phyloP scores from a whole-genome alignment of 345 rosid genomes.

The Linum trigynum region DNA sequence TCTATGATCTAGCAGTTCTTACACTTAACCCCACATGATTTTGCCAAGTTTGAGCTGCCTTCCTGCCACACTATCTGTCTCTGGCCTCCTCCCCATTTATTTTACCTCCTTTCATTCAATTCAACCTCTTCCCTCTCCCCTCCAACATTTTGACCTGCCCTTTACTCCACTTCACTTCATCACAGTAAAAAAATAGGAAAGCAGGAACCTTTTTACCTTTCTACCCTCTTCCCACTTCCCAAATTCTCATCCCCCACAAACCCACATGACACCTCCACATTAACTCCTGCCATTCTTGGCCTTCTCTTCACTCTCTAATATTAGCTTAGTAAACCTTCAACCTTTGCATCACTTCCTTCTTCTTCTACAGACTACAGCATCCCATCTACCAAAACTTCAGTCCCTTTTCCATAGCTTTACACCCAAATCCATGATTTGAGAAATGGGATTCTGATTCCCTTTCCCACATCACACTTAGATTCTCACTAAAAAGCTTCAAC shows the following conservation, averaged over 20 bases:
- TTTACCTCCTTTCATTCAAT: background rate
- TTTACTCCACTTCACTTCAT: background rate
- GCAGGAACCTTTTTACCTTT: background rate
- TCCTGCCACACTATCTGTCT: constrained; percentile 2
- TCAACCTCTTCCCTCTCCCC: background rate
- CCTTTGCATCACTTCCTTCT: too few relatives aligned
- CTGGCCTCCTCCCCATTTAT: background rate
- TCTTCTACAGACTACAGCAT: too few relatives aligned
- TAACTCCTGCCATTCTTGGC: too few relatives aligned
- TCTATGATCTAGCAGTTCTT: background rate
- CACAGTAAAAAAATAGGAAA: background rate
- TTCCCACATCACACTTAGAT: constrained; percentile 14
- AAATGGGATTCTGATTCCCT: constrained; percentile 5
- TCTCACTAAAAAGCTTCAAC: constrained; percentile 16
- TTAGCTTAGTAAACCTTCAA: too few relatives aligned
- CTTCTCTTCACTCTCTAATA: too few relatives aligned
- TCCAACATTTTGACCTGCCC: background rate
- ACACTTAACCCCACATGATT: too few relatives aligned
- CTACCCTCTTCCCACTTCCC: background rate
- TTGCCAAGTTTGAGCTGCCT: background rate
- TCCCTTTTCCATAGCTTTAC: background rate
- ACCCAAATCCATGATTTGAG: constrained; percentile 1
- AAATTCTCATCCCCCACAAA: background rate
- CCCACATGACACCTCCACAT: background rate
- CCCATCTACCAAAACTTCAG: too few relatives aligned